phyloP scores from a whole-genome alignment of 768 basidiomycete species.

The Xerocomellus amylosporus region DNA sequence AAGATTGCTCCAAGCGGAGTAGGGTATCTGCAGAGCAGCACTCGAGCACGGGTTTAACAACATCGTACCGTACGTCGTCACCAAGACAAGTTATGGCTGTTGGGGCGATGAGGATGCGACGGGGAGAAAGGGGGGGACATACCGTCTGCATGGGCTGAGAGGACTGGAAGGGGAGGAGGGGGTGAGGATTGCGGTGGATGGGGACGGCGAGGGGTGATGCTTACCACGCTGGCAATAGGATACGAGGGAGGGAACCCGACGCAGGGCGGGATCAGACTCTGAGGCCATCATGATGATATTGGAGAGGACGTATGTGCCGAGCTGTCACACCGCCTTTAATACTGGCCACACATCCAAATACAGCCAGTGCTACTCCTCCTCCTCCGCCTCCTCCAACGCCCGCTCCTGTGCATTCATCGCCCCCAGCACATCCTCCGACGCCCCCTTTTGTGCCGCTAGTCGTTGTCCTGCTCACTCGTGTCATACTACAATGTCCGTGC shows the following conservation, averaged over 20 bases:
- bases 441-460: slow-evolving; percentile 74
- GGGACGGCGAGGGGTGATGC: slow-evolving; percentile 18
- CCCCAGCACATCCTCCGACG: slow-evolving; percentile 75
- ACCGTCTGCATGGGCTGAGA: slow-evolving; percentile 61
- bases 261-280: slow-evolving; percentile 33
- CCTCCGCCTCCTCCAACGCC: slow-evolving; percentile 41
- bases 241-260: slow-evolving; percentile 61
- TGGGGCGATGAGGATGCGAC: slow-evolving; percentile 2
- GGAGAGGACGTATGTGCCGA: background rate
- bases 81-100: slow-evolving; percentile 67
- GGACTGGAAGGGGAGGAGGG: slow-evolving; percentile 45
- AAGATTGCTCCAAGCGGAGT: slow-evolving; percentile 61
- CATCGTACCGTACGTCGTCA: slow-evolving; percentile 53
- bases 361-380: slow-evolving; percentile 1
- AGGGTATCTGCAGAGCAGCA: slow-evolving; percentile 71
- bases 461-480: slow-evolving; percentile 58
- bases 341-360: slow-evolving; percentile 18
- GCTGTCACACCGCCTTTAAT: slow-evolving; percentile 14
- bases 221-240: slow-evolving; percentile 71
- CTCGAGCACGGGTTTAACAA: slow-evolving; percentile 73
- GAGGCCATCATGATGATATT: slow-evolving; percentile 26
- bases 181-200: slow-evolving; percentile 10
- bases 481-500: slow-evolving; percentile 6
- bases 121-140: slow-evolving; percentile 22
- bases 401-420: slow-evolving; percentile 79